Conservation (phyloP, 148 eudicot genomes). For the Chenopodium album region DNA sequence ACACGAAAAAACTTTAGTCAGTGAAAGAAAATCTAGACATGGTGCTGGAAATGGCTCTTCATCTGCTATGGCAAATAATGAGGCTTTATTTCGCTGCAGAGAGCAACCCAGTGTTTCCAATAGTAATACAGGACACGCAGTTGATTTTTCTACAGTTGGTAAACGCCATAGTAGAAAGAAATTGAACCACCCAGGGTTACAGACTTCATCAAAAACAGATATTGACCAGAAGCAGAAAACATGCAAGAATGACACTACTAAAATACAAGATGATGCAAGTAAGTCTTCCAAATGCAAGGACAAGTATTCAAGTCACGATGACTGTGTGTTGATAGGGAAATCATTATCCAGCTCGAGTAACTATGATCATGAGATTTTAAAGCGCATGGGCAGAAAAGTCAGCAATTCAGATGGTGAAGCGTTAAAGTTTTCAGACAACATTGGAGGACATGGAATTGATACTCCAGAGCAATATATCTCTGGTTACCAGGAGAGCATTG, state of each 20-base stretch:
- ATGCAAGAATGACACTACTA: slow-evolving; percentile 19
- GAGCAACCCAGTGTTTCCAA: slow-evolving; percentile 31
- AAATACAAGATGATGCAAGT: slow-evolving; percentile 19
- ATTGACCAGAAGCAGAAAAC: slow-evolving; percentile 23
- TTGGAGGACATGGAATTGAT: slow-evolving; percentile 17
- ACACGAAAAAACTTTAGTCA: slow-evolving; percentile 28
- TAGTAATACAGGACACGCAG: slow-evolving; percentile 25
- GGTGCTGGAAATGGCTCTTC: slow-evolving; percentile 23
- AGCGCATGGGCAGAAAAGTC: slow-evolving; percentile 19
- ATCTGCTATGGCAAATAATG: slow-evolving; percentile 1
- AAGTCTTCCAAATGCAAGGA: slow-evolving; percentile 25
- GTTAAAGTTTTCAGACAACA: slow-evolving; percentile 20
- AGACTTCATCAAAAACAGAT: slow-evolving; percentile 10
- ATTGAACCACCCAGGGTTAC: slow-evolving; percentile 24
- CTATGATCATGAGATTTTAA: slow-evolving; percentile 14
- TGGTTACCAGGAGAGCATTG: slow-evolving; percentile 38
- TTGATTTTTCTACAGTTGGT: slow-evolving; percentile 32
- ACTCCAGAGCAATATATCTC: slow-evolving; percentile 23
- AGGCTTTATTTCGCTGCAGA: slow-evolving; percentile 27
- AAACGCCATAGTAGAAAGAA: slow-evolving; percentile 31
- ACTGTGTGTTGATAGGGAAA: slow-evolving; percentile 25
- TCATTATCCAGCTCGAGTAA: slow-evolving; percentile 30
- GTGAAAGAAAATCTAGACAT: slow-evolving; percentile 16
- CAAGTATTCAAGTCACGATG: slow-evolving; percentile 28
- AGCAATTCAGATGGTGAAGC: slow-evolving; percentile 21